These are phyloP conservation scores for Ophiobolus disseminans DNA, from an alignment of 2,329 filamentous ascomycete genomes.

Conservation along the genomic window DNA sequence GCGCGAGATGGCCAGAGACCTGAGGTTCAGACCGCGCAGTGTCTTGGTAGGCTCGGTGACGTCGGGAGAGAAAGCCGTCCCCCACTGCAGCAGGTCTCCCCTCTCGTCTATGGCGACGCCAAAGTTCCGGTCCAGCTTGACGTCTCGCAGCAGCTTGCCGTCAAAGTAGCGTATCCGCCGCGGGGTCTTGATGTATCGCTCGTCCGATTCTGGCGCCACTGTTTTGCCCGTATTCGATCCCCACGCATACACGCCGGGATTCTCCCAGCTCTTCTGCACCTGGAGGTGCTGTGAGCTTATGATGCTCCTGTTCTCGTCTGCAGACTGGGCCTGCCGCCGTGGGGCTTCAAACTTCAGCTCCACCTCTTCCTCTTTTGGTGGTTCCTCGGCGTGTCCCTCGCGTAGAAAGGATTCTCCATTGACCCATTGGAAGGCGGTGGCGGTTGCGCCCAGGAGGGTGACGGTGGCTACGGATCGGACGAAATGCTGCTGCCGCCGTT, in stretches of 20 bases:
- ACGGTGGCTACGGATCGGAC: conserved; percentile 53
- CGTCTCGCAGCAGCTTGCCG: conserved; percentile 79
- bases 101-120: conserved; percentile 87
- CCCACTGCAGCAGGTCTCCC: conserved; percentile 93
- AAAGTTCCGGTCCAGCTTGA: conserved; percentile 83
- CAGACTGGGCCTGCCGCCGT: conserved; percentile 61
- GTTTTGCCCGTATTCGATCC: conserved; percentile 85
- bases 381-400: conserved; percentile 58
- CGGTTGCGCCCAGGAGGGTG: conserved; percentile 52
- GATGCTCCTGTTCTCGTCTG: conserved; percentile 75
- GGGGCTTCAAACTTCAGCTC: conserved; percentile 73
- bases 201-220: conserved; percentile 82
- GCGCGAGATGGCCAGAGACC: conserved; percentile 76
- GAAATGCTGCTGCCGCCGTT: conserved; percentile 56
- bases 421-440: conserved; percentile 54
- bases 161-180: conserved; percentile 83
- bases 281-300: conserved; percentile 88
- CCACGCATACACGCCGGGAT: conserved; percentile 93
- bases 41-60: conserved; percentile 72
- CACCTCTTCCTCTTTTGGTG: conserved; percentile 54
- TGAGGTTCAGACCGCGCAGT: conserved; percentile 79
- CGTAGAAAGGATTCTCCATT: conserved; percentile 49
- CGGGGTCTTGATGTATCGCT: conserved; percentile 79
- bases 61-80: conserved; percentile 73
- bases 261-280: conserved; percentile 79